Evolutionary conservation across 495 filamentous ascomycete genomes (phyloP).

Genomic region (Neurospora discreta): DNA sequence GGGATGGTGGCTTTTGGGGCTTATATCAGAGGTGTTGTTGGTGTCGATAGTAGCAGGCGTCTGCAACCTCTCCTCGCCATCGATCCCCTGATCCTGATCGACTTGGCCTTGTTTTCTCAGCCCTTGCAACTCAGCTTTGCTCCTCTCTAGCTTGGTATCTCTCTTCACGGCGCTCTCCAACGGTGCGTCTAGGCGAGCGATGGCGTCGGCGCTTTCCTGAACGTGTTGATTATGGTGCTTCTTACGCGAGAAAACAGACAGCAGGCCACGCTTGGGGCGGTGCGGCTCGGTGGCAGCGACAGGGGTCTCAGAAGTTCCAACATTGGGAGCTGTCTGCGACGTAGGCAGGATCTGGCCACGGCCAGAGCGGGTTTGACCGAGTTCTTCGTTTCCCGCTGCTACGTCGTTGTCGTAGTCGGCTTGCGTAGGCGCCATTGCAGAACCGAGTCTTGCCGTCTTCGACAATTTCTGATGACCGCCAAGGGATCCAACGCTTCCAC

Average conservation of each 20-base stretch:
- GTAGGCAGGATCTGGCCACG: constrained; percentile 16
- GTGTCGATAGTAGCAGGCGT: neutral
- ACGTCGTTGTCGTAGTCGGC: neutral
- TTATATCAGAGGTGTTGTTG: constrained; percentile 10
- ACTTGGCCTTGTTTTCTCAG: constrained; percentile 8
- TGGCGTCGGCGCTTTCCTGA: constrained; percentile 20
- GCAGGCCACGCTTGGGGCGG: constrained; percentile 24
- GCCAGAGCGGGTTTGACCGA: constrained; percentile 25
- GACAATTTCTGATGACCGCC: neutral
- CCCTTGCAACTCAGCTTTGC: constrained; percentile 25
- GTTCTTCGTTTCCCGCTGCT: neutral
- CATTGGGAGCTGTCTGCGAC: constrained; percentile 13
- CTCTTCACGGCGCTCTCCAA: constrained; percentile 37
- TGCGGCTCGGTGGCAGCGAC: constrained; percentile 1
- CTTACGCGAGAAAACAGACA: constrained; percentile 37
- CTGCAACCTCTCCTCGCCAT: neutral
- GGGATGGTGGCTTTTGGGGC: neutral
- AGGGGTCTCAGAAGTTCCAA: neutral
- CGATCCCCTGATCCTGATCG: neutral
- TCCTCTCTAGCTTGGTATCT: constrained; percentile 42
- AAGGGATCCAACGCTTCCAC: neutral
- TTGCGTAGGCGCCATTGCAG: neutral
- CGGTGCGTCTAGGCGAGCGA: constrained; percentile 28
- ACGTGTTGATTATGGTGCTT: constrained; percentile 16
- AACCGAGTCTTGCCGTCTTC: neutral